Percentiles rank a stretch among this genome's conserved stretches.
Evolutionary conservation across 2,329 filamentous ascomycete genomes (phyloP).

Genomic region (Colletotrichum horii): DNA sequence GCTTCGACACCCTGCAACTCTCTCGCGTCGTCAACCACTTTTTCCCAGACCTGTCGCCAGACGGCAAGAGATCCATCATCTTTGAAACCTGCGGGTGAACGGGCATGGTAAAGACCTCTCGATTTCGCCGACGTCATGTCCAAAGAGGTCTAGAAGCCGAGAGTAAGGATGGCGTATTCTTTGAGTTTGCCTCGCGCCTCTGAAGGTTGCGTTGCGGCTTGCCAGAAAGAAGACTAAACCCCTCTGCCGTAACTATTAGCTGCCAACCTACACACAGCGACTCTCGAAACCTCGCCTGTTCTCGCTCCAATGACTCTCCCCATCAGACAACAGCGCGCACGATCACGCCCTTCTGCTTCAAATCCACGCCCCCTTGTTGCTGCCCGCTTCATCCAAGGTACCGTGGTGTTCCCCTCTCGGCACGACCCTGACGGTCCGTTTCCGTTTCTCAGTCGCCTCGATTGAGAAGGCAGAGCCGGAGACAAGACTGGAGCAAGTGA

Average conservation of each 20-base stretch:
- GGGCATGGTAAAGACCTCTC: background rate
- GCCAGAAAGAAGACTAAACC: background rate
- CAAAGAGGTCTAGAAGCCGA: background rate
- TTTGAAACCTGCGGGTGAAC: background rate
- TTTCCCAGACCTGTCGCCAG: background rate
- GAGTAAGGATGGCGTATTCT: background rate
- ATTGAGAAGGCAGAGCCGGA: conserved; percentile 7
- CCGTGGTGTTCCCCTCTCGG: background rate
- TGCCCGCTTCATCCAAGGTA: background rate
- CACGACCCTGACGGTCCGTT: background rate
- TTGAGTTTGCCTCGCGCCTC: background rate
- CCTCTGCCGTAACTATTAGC: background rate
- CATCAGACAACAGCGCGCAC: background rate
- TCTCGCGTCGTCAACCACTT: background rate
- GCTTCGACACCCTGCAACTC: background rate
- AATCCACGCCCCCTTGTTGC: background rate
- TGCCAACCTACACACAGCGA: background rate
- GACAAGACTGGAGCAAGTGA: background rate
- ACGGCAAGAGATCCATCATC: background rate
- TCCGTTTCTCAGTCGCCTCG: background rate
- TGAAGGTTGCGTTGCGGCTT: background rate
- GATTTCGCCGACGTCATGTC: background rate
- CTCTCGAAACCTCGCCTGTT: background rate
- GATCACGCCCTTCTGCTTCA: background rate
- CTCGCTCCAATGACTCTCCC: background rate